Evolutionary conservation across 495 filamentous ascomycete genomes (phyloP).

Genomic region (Penicillium verhagenii): DNA sequence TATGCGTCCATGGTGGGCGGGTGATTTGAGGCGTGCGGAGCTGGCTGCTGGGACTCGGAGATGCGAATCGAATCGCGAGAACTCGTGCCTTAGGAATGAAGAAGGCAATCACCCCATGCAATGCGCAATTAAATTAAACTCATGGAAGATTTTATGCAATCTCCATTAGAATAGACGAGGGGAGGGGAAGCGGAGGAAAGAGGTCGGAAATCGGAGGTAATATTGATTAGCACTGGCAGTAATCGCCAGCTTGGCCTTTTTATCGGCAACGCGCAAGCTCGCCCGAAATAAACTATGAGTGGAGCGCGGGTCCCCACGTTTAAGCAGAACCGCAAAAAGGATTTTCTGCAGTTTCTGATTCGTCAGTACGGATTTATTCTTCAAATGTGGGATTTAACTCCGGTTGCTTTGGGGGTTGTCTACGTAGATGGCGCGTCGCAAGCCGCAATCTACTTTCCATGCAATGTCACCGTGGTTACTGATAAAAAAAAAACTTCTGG

Average conservation of each 20-base stretch:
- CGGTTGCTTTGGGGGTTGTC: neutral
- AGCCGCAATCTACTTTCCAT: too few relatives aligned
- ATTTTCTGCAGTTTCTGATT: conserved; percentile 6
- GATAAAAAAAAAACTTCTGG: too few relatives aligned
- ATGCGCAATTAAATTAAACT: conserved; percentile 15
- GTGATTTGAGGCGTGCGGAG: conserved; percentile 4
- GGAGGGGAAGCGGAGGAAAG: conserved; percentile 7
- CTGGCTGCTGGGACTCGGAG: conserved; percentile 1
- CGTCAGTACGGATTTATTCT: neutral
- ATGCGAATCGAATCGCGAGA: conserved; percentile 11
- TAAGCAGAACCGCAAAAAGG: neutral
- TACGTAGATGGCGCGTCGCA: too few relatives aligned
- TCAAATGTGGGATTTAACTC: neutral
- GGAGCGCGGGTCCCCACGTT: conserved; percentile 1
- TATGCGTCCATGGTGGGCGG: conserved; percentile 31
- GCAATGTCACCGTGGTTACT: neutral
- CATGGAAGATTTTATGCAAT: conserved; percentile 1
- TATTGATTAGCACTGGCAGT: neutral
- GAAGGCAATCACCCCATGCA: conserved; percentile 33
- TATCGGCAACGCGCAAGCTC: conserved; percentile 29
- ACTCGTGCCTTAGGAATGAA: conserved; percentile 22
- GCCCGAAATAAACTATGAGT: conserved; percentile 16
- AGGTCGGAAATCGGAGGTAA: conserved; percentile 19
- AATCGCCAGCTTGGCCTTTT: conserved; percentile 48
- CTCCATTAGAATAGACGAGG: conserved; percentile 7